phyloP scores from a whole-genome alignment of 2,329 filamentous ascomycete genomes.

The Hortaea werneckii region DNA sequence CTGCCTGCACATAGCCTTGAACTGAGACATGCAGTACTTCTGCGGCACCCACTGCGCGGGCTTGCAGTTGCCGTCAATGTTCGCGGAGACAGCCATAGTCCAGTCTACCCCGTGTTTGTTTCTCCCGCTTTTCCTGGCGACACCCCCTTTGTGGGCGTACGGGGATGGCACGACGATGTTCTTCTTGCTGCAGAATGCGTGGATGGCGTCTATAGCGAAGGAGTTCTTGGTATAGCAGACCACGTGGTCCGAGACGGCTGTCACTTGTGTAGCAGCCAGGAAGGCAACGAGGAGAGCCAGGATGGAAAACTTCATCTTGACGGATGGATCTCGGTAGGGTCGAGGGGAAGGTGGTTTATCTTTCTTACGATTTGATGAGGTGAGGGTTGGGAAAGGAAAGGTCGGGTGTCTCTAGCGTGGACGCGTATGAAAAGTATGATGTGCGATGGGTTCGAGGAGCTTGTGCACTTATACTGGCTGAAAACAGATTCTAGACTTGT shows the following conservation, averaged over 20 bases:
- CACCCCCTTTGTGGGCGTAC: constrained; percentile 1
- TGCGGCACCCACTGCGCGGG: constrained; percentile 12
- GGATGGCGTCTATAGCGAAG: constrained; percentile 5
- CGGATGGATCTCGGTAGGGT: background rate
- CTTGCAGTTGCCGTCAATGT: constrained; percentile 5
- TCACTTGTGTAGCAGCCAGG: background rate
- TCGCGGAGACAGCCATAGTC: no score
- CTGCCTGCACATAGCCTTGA: constrained; percentile 10
- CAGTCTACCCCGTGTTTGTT: no score
- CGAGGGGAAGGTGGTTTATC: background rate
- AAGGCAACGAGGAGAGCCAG: background rate
- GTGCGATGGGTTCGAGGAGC: no score
- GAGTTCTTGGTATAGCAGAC: constrained; percentile 5
- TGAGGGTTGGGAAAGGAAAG: no score
- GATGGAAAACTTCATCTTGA: constrained; percentile 1
- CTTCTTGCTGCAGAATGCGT: constrained; percentile 5
- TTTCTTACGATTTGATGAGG: no score
- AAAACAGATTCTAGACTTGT: no score
- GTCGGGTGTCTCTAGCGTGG: no score
- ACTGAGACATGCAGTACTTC: constrained; percentile 12
- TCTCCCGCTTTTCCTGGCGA: constrained; percentile 1
- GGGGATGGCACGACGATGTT: constrained; percentile 5
- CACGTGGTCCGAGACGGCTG: background rate
- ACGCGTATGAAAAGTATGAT: no score
- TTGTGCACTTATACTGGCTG: no score